Evolutionary conservation across 352 stramenopile species (phyloP), one percentile per base, ranked within the genome.

Genomic region (Globisporangium uncinulatum): DNA sequence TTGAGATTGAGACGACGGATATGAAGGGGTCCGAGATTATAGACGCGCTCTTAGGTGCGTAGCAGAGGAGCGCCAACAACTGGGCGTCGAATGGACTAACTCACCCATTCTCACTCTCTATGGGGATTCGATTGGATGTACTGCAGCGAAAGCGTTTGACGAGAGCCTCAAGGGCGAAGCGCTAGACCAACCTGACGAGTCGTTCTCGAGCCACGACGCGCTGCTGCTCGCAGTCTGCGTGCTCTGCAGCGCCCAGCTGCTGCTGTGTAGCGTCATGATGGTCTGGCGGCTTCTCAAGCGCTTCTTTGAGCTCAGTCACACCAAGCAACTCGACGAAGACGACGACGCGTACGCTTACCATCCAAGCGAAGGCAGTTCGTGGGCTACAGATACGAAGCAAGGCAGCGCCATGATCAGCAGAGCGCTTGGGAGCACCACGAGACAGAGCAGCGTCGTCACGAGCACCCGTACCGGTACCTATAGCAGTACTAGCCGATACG

Each of bases 1-100:
- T 85, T 41, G 67, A 82, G 51, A 66, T 85, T 10, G 65, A 80
- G 13, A 69, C 72, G 21, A 75, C 71, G 56, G 74, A 85, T 56
- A 76, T 85, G 53, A 64, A 56, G 50, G 77, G 71, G 39, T 70
- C 74, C 0, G 74, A 85, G 45, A 69, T 85, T 61, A 76, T 74
- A 50, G 69, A 65, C 37, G 62, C 77, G n/a, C 68, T 81, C 53
- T 43, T 78, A 74, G 66, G 74, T 58, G 21, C 34, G n/a, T 45
- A 9, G 17, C 41, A 20, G 0, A 20, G 37, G 10, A 42, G 37
- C 11, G 41, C 13, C 5, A 8, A 7, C 6, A 20, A 15, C 41
- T 15, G 41, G 15, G 5, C 15, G 15, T 20, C 15, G 14, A 14
- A 45, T 45, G 41, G 41, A 45, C 41, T 45, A 13, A 45, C 41